Evolutionary conservation across 139 green algal species (phyloP).

Genomic region (Yamagishiella unicocca): DNA sequence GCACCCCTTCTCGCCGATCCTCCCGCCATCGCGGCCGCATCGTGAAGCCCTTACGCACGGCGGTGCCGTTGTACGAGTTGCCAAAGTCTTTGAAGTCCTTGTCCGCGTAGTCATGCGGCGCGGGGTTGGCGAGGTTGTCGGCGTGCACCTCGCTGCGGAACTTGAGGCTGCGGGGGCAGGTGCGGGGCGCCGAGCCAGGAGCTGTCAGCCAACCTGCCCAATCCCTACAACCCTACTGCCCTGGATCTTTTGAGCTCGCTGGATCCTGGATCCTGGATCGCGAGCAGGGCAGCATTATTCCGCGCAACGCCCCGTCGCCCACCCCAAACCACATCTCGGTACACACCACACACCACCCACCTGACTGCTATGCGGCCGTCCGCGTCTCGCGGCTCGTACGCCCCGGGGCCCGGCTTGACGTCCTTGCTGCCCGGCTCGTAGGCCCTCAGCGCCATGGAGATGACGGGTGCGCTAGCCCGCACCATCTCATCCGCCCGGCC

Average conservation of each 20-base stretch:
- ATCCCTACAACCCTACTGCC: too few relatives aligned
- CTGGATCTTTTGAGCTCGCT: too few relatives aligned
- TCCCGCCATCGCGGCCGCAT: slow-evolving; percentile 18
- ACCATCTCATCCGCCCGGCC: neutral
- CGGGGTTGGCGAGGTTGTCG: slow-evolving; percentile 15
- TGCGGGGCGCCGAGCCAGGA: too few relatives aligned
- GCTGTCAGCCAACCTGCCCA: too few relatives aligned
- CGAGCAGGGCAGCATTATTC: too few relatives aligned
- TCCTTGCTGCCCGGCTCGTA: neutral
- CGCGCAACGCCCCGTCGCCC: too few relatives aligned
- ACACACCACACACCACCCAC: too few relatives aligned
- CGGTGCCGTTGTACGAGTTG: neutral
- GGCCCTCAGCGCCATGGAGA: neutral
- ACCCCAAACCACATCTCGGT: too few relatives aligned
- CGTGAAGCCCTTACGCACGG: neutral
- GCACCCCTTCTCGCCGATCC: neutral
- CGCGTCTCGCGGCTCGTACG: neutral
- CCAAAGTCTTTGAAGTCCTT: slow-evolving; percentile 43
- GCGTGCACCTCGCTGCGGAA: slow-evolving; percentile 15
- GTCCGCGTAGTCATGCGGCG: slow-evolving; percentile 53
- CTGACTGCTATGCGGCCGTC: slow-evolving; percentile 7
- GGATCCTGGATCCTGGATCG: too few relatives aligned
- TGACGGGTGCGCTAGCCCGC: neutral
- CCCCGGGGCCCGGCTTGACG: neutral
- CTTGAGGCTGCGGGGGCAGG: slow-evolving; percentile 11